A percentile compares a stretch with the other conserved stretches of the same genome.
phyloP scores from a whole-genome alignment of 352 stramenopile species.

The Globisporangium cylindrosporum region DNA sequence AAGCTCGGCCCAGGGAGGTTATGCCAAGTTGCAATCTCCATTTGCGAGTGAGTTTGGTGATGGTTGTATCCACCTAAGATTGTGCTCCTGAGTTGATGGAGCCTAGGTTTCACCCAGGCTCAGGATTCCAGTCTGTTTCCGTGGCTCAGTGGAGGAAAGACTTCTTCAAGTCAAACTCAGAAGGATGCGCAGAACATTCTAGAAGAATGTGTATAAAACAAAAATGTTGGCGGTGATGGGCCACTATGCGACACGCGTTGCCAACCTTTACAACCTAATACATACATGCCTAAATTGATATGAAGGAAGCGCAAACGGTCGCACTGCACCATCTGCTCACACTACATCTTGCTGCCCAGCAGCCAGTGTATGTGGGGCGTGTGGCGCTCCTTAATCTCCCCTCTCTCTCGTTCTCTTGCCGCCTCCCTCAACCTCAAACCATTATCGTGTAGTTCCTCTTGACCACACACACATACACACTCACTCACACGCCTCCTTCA shows the following conservation, averaged over 20 bases:
- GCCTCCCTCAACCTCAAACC: neutral
- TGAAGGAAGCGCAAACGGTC: neutral
- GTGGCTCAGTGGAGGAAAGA: neutral
- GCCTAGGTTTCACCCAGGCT: neutral
- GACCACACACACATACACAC: neutral
- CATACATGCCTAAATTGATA: neutral
- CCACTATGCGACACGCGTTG: constrained; percentile 5
- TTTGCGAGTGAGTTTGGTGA: neutral
- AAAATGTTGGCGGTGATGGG: neutral
- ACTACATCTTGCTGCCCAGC: neutral
- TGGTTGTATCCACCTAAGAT: neutral
- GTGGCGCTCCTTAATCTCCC: neutral
- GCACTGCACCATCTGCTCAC: neutral
- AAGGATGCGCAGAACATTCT: constrained; percentile 6
- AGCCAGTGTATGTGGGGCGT: neutral
- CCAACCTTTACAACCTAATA: neutral
- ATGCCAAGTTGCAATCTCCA: neutral
- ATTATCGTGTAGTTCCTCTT: neutral
- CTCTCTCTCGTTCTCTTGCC: neutral
- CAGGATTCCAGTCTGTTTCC: neutral
- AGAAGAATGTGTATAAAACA: constrained; percentile 9
- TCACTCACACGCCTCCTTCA: neutral
- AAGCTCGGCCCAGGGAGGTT: neutral
- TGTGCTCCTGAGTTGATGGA: neutral
- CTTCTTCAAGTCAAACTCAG: neutral